Conservation (phyloP, 1,284 basidiomycete species). For the Irpex sp. region DNA sequence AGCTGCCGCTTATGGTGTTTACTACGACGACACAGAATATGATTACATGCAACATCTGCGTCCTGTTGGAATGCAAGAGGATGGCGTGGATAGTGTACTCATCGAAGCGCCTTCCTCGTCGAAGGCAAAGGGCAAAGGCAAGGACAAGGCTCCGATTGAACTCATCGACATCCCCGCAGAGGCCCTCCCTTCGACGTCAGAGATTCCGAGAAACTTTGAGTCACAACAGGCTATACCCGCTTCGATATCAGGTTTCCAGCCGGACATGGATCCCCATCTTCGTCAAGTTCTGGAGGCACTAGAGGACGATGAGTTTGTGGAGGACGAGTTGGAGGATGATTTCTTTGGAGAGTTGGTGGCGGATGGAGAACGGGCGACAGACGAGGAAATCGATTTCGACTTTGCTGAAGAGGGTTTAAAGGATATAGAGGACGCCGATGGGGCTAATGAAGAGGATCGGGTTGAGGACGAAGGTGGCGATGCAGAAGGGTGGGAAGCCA, state of each 20-base stretch:
- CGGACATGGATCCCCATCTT: conserved; percentile 95
- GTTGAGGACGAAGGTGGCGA: conserved; percentile 22
- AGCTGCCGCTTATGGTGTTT: conserved; percentile 88
- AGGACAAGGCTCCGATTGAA: conserved; percentile 26
- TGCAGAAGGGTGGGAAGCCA: conserved; percentile 61
- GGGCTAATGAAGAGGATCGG: conserved; percentile 24
- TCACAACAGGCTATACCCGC: conserved; percentile 73
- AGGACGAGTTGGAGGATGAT: conserved; percentile 66
- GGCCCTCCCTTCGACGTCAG: conserved; percentile 67
- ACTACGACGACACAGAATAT: conserved; percentile 97
- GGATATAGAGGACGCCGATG: conserved; percentile 21
- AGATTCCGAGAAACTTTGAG: conserved; percentile 75
- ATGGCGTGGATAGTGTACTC: conserved; percentile 73
- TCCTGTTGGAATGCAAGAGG: conserved; percentile 67
- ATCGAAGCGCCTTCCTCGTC: conserved; percentile 63
- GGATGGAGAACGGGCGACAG: conserved; percentile 63
- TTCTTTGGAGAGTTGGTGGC: conserved; percentile 74
- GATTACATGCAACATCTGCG: conserved; percentile 99
- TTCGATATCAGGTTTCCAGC: conserved; percentile 88
- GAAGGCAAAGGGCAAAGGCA: conserved; percentile 33
- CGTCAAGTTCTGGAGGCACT: conserved; percentile 93
- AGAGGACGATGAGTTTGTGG: conserved; percentile 94
- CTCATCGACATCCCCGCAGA: conserved; percentile 64
- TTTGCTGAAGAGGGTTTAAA: conserved; percentile 64
- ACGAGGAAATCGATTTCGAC: conserved; percentile 60